Conservation (phyloP, 768 basidiomycete species). For the Suillus lakei region DNA sequence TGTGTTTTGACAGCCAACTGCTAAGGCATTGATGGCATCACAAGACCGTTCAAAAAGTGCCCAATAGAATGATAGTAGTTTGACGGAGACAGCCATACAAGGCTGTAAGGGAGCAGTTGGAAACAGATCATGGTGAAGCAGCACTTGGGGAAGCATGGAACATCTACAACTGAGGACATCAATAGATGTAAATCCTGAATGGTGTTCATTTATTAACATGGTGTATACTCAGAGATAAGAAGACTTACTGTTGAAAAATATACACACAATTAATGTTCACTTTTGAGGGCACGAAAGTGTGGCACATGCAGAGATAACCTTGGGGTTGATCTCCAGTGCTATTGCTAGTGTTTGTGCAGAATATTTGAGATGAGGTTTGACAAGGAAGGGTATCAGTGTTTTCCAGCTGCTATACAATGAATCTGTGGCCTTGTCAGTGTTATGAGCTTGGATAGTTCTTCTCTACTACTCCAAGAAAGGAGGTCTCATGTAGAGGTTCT, state of each 20-base stretch:
- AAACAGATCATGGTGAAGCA: slow-evolving; percentile 36
- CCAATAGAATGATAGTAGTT: slow-evolving; percentile 37
- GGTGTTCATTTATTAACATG: background rate
- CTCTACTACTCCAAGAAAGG: too few relatives aligned
- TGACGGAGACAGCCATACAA: slow-evolving; percentile 25
- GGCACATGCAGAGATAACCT: slow-evolving; percentile 3
- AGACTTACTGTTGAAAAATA: slow-evolving; percentile 10
- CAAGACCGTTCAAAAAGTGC: slow-evolving; percentile 41
- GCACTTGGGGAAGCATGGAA: slow-evolving; percentile 20
- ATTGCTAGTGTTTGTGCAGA: background rate
- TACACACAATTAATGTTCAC: background rate
- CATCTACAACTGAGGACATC: slow-evolving; percentile 27
- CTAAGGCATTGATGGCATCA: slow-evolving; percentile 24
- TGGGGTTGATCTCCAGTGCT: background rate
- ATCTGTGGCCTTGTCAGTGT: slow-evolving; percentile 2
- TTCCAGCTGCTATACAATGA: slow-evolving; percentile 8
- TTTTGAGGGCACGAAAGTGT: background rate
- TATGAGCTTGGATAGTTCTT: too few relatives aligned
- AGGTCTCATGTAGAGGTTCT: too few relatives aligned
- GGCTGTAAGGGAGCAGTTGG: slow-evolving; percentile 30
- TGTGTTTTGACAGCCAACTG: slow-evolving; percentile 1
- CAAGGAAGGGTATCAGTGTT: slow-evolving; percentile 3
- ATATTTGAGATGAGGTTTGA: slow-evolving; percentile 3
- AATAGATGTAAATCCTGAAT: slow-evolving; percentile 21
- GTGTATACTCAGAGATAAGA: background rate